phyloP scores from a whole-genome alignment of 257 asterid species.

The Ocimum tenuiflorum region DNA sequence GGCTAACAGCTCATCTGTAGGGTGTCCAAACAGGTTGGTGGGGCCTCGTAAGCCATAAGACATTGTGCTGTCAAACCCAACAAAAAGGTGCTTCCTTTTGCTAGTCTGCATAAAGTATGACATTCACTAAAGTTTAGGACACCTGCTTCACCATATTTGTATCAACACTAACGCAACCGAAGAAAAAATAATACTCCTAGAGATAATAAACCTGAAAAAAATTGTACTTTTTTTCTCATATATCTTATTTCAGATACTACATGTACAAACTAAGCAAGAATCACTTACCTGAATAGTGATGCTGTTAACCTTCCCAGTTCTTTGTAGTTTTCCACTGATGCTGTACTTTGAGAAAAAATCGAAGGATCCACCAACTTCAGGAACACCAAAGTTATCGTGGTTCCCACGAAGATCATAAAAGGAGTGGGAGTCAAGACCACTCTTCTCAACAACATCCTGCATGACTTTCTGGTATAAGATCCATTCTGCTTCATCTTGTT shows the following conservation, averaged over 20 bases:
- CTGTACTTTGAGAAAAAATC: constrained; percentile 77
- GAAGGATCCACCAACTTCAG: constrained; percentile 47
- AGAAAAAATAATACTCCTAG: not conserved
- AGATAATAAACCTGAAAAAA: not conserved
- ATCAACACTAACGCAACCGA: not conserved
- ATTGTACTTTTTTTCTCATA: not conserved
- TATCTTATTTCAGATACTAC: not conserved
- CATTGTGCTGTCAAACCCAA: constrained; percentile 77
- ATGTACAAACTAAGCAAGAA: not conserved
- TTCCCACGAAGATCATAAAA: constrained; percentile 93
- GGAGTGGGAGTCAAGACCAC: constrained; percentile 56
- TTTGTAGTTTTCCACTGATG: constrained; percentile 50
- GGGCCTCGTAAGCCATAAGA: constrained; percentile 84
- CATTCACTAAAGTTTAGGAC: constrained; percentile 13
- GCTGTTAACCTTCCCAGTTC: constrained; percentile 59
- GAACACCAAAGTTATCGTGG: constrained; percentile 91
- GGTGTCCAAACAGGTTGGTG: constrained; percentile 93
- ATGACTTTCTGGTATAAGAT: constrained; percentile 62
- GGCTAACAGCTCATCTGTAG: constrained; percentile 65
- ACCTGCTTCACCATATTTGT: not conserved
- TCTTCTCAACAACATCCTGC: constrained; percentile 59
- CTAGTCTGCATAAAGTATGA: constrained; percentile 50
- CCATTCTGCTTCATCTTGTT: constrained; percentile 89
- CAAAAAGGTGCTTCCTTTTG: constrained; percentile 63
- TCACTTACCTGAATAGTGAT: constrained; percentile 58